Evolutionary conservation across 2,329 filamentous ascomycete species (phyloP), one percentile per base, ranked within the genome.

Genomic region (Verticillium nubilum): DNA sequence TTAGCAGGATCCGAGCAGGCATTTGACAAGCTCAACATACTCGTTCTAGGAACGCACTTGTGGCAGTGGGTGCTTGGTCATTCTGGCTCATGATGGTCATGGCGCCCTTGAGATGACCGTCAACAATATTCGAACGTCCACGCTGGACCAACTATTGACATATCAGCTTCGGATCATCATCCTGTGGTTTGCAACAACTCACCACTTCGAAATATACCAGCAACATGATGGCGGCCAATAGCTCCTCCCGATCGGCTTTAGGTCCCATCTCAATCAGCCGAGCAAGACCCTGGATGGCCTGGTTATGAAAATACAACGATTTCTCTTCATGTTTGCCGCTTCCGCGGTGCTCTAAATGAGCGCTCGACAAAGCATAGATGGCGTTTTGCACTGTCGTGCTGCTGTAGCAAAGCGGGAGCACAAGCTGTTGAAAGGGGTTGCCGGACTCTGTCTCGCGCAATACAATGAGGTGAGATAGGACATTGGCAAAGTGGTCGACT

Each of bases 311-410:
- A 61, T 79, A 79, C 1, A 86, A 70, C 35, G 84, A 85, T 64
- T 80, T 82, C 64, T 87, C 83, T 26, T 79, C 72, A 5, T 83
- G 73, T 3, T 87, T 83, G 27, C 79, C 72, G 5, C 84, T 73
- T 4, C 62, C 62, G 27, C 83, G 74, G 55, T 84, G 91, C 64
- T 94, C 89, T 60, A 96, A 77, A 70, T 97, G 95, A 60, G 92
- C 94, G 59, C 89, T 90, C 0, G 91, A 86, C 7, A 97, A 77
- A 0, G 92, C 92, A 60, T 91, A 92, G 61, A 97, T 89, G 10
- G 92, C 91, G 68, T 95, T 91, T 71, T 90, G 89, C 4, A 97
- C 80, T 1, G 84, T 80, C 0, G 76, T 75, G 66, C 82, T 85
- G 52, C 69, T 75, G 55, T 80, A 76, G 2, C 82, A 84, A 42